Evolutionary conservation across 2,329 filamentous ascomycete genomes (phyloP).

Genomic region (Pseudogymnoascus sp.): DNA sequence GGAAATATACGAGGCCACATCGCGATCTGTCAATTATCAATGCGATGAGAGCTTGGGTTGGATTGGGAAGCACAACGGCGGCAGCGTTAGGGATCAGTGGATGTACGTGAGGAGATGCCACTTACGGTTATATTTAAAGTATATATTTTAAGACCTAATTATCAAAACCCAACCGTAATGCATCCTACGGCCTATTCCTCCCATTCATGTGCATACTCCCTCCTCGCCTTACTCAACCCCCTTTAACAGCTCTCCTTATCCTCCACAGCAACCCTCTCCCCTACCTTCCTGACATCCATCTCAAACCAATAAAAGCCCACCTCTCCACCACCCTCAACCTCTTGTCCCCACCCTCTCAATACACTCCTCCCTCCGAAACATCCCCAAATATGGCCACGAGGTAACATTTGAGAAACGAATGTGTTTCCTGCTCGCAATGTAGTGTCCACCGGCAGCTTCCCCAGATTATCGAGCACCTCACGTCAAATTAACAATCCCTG

Average conservation of each 20-base stretch:
- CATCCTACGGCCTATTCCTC: no score
- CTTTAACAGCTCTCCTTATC: background rate
- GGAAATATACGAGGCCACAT: constrained; percentile 24
- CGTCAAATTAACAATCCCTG: no score
- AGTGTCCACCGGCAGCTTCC: no score
- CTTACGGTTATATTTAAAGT: background rate
- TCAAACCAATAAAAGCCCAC: background rate
- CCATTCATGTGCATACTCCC: background rate
- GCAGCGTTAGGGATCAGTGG: constrained; percentile 21
- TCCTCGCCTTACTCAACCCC: background rate
- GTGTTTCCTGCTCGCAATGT: no score
- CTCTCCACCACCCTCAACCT: background rate
- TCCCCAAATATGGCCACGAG: background rate
- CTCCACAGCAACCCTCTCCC: background rate
- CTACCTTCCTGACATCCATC: background rate
- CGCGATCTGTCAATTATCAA: constrained; percentile 25
- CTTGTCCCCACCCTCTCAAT: background rate
- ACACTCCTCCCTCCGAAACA: background rate
- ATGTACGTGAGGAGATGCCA: constrained; percentile 10
- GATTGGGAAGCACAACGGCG: constrained; percentile 20
- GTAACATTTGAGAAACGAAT: no score
- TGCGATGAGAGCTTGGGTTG: constrained; percentile 26
- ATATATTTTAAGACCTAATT: background rate
- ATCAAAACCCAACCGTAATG: background rate
- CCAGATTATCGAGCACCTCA: no score